Conservation (phyloP, 306 rosid genomes). For the Glycine latifolia region DNA sequence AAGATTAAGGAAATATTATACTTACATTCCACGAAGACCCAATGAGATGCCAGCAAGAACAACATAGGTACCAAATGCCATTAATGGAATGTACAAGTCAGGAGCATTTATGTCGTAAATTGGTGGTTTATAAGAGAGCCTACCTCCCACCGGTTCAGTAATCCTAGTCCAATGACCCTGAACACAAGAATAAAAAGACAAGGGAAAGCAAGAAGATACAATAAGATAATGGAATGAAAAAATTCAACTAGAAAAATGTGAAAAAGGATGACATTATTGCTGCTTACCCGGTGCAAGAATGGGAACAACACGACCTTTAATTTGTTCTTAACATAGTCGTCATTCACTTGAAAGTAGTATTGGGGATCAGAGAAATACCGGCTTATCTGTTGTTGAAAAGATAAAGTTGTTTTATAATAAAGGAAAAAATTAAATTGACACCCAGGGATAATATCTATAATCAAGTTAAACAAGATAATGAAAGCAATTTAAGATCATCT, state of each 20-base stretch:
- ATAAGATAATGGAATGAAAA: slow-evolving; percentile 32
- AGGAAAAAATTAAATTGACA: slow-evolving; percentile 24
- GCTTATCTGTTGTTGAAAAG: slow-evolving; percentile 71
- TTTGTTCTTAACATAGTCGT: slow-evolving; percentile 93
- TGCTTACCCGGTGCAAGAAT: slow-evolving; percentile 90
- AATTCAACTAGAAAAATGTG: slow-evolving; percentile 3
- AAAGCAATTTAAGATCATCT: slow-evolving; percentile 26
- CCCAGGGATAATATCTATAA: slow-evolving; percentile 19
- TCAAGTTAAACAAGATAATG: background rate
- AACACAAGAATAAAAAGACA: slow-evolving; percentile 37
- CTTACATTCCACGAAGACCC: slow-evolving; percentile 90
- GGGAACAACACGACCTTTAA: slow-evolving; percentile 94
- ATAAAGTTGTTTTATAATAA: slow-evolving; percentile 22
- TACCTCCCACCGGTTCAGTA: slow-evolving; percentile 97
- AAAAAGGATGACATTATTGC: slow-evolving; percentile 16
- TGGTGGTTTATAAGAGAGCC: slow-evolving; percentile 95
- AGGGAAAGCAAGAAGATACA: slow-evolving; percentile 19
- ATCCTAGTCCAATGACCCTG: slow-evolving; percentile 99
- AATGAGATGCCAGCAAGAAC: slow-evolving; percentile 95
- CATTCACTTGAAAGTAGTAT: slow-evolving; percentile 97
- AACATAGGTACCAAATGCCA: slow-evolving; percentile 97
- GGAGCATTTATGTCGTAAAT: slow-evolving; percentile 97
- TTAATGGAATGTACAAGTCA: slow-evolving; percentile 90
- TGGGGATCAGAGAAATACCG: slow-evolving; percentile 95
- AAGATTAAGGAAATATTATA: slow-evolving; percentile 39